Evolutionary conservation across 2,329 filamentous ascomycete species (phyloP), one percentile per base, ranked within the genome.

Genomic region (Ophiobolus disseminans): DNA sequence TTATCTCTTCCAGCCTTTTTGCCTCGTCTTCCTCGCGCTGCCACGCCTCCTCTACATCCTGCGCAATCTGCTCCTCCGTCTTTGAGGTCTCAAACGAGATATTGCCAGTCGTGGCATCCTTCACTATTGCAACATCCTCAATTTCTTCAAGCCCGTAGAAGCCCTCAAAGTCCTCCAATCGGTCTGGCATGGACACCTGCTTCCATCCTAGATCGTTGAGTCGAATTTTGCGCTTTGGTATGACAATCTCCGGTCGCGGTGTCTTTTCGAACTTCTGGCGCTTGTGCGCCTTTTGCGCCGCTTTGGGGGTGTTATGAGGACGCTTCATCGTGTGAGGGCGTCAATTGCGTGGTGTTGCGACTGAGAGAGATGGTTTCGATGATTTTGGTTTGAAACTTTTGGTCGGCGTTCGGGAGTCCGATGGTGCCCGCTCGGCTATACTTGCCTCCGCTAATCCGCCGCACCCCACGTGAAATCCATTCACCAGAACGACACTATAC

Each of bases 101-200:
- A 13, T 64, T 68, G 6, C 85, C 85, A 22, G 87, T 80, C 2
- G 64, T 60, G 0, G 60, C 62, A 19, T 80, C 75, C 53, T 82
- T 84, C 32, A 96, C 78, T n/a, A 99, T 81, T 22, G 96, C 89
- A 1, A 99, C 90, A 41, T 90, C 91, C 13, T 96, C 90, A 37
- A 97, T 87, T 65, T 97, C 92, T 65, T 99, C 91, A 1, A 99
- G 76, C 0, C 90, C 91, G 63, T 87, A 95, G 72, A 99, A 97
- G 0, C 94, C 94, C 57, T 95, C 91, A n/a, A 90, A 90, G 75
- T 97, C 90, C 36, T 93, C 86, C 61, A 92, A 80, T 67, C 88
- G 86, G 66, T 92, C 89, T 5, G 90, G 90, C 61, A 88, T 76
- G 26, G 77, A 69, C 3, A 94, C 84, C 16, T 84, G 78, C 53